phyloP scores from a whole-genome alignment of 148 eudicot species.

The Arbutus unedo region DNA sequence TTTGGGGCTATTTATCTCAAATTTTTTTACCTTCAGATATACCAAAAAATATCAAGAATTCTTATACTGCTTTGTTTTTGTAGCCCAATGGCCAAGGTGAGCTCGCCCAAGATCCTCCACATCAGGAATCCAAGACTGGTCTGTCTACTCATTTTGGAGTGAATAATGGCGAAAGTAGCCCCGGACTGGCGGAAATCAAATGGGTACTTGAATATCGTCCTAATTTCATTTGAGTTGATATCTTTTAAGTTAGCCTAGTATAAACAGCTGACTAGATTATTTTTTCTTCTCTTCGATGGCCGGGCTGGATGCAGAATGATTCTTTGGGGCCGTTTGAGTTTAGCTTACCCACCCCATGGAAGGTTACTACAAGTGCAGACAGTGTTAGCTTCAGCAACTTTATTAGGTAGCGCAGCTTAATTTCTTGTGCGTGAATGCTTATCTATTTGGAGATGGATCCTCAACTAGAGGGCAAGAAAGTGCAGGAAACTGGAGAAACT shows the following conservation, averaged over 20 bases:
- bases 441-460: neutral
- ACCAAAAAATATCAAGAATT: neutral
- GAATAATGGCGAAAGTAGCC: conserved; percentile 44
- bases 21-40: neutral
- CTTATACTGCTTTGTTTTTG: conserved; percentile 9
- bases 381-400: conserved; percentile 32
- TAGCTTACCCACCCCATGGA: conserved; percentile 26
- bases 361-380: conserved; percentile 34
- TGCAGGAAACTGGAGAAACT: neutral
- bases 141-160: conserved; percentile 30
- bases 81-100: conserved; percentile 27
- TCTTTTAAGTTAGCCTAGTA: neutral
- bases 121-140: conserved; percentile 41
- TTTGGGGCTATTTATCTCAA: neutral
- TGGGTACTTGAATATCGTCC: conserved; percentile 37
- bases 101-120: conserved; percentile 22
- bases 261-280: neutral
- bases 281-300: neutral
- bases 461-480: neutral
- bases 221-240: neutral
- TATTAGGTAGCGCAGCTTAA: conserved; percentile 25
- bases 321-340: conserved; percentile 64
- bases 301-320: conserved; percentile 46
- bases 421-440: neutral
- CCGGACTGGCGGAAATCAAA: conserved; percentile 48